Evolutionary conservation across 2,329 filamentous ascomycete genomes (phyloP).

Genomic region (Geosmithia morbida): DNA sequence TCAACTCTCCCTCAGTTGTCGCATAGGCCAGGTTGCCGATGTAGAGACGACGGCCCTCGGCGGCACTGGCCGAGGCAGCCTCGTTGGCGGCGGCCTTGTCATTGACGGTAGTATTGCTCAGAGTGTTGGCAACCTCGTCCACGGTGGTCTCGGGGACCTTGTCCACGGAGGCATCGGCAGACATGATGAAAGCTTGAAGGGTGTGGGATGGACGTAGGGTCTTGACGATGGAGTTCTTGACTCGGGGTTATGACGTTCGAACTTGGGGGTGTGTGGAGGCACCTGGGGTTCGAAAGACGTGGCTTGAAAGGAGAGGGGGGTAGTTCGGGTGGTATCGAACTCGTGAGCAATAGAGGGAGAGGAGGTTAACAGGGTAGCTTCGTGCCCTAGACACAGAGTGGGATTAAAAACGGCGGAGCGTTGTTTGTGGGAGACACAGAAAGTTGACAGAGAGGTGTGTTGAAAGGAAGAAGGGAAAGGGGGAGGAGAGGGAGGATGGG

Average conservation of each 20-base stretch:
- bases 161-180: slow-evolving; percentile 54
- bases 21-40: slow-evolving; percentile 99
- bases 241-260: slow-evolving; percentile 27
- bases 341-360: slow-evolving; percentile 53
- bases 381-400: slow-evolving; percentile 60
- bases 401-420: slow-evolving; percentile 27
- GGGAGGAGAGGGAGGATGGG: slow-evolving; percentile 13
- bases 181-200: slow-evolving; percentile 55
- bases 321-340: slow-evolving; percentile 34
- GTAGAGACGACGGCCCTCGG: slow-evolving; percentile 97
- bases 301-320: slow-evolving; percentile 18
- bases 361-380: slow-evolving; percentile 61
- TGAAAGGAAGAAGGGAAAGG: slow-evolving; percentile 16
- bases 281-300: slow-evolving; percentile 11
- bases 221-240: slow-evolving; percentile 3
- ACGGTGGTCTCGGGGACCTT: slow-evolving; percentile 51
- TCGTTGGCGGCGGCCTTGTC: slow-evolving; percentile 59
- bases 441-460: slow-evolving; percentile 26
- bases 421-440: slow-evolving; percentile 28
- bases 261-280: slow-evolving; percentile 18
- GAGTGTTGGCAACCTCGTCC: slow-evolving; percentile 62
- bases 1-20: slow-evolving; percentile 99
- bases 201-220: slow-evolving; percentile 21
- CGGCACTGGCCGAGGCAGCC: slow-evolving; percentile 90
- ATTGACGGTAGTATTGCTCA: slow-evolving; percentile 57